Base-by-base conservation (phyloP, 177 flowering plant genomes). In the Vitis hybrid region DNA sequence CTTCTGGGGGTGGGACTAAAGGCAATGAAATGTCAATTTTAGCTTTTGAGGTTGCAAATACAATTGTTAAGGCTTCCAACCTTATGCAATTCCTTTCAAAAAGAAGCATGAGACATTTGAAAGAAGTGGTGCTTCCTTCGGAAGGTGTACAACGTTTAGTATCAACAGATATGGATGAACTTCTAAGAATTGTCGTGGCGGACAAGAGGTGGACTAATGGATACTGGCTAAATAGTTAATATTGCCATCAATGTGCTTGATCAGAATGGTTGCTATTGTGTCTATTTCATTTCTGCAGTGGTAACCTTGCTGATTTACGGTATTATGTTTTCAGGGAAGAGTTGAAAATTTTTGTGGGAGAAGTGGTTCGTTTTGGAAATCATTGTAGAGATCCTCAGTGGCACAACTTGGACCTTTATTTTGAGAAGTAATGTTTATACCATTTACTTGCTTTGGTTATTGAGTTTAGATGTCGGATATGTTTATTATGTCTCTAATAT, bases 291-390 rank as follows among this genome's bases (percentile, higher is more conserved):
- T 67, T 55, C 16, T 18, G 35, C 11, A 50, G 11, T 15, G 12
- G 2, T 64, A 15, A 69, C 55, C 48, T 16, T 16, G 18, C 58
- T 56, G 9, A 52, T 4, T 3, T 24, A 52, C 11, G 24, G n/a
- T 2, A 32, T 48, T 48, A 12, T 49, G n/a, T 50, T 66, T 27
- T 49, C 81, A 87, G 91, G 83, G 88, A 86, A 65, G 91, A 87
- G 72, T 67, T 86, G 71, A 78, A 76, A 77, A 58, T 81, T 48
- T 86, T 87, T 67, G 57, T 81, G 0, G 81, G 82, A 55, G 91
- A 87, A 73, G 85, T 87, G 13, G 72, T 87, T 63, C 91, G 91
- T 12, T 87, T 87, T 81, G 91, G 91, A 76, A 87, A 87, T 72
- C 85, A 81, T 32, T 81, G 81, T 72, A 87, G 80, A 81, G 89